Percentiles rank a stretch among this genome's conserved stretches.
phyloP scores from a whole-genome alignment of 768 basidiomycete genomes.

The Strobilomyces dryophilus region DNA sequence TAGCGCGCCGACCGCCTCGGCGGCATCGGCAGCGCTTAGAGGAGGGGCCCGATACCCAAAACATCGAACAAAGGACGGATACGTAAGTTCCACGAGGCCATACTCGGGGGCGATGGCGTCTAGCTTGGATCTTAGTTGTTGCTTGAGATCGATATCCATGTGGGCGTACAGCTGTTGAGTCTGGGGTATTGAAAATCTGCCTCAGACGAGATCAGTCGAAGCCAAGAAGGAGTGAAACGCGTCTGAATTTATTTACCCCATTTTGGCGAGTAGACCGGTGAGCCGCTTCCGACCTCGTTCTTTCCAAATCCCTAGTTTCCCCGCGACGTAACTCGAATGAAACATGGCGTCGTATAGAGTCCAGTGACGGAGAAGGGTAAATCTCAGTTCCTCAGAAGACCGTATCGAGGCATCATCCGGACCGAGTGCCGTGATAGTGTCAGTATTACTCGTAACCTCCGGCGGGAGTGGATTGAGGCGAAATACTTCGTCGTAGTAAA shows the following conservation, averaged over 20 bases:
- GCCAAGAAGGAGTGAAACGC: neutral
- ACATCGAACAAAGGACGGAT: constrained; percentile 90
- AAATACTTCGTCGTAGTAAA: constrained; percentile 89
- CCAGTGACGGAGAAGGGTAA: constrained; percentile 96
- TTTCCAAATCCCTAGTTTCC: constrained; percentile 94
- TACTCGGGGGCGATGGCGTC: constrained; percentile 92
- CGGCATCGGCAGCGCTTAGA: constrained; percentile 87
- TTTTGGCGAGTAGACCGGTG: constrained; percentile 92
- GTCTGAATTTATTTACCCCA: constrained; percentile 66
- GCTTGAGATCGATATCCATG: constrained; percentile 96
- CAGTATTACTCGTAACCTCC: constrained; percentile 32
- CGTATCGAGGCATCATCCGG: constrained; percentile 86
- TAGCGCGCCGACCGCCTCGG: constrained; percentile 84
- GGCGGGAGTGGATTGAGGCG: constrained; percentile 73
- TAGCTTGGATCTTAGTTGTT: constrained; percentile 71
- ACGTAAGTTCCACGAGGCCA: constrained; percentile 88
- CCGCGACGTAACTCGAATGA: constrained; percentile 94
- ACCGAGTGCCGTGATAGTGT: constrained; percentile 49
- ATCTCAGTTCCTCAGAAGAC: constrained; percentile 84
- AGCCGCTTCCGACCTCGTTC: constrained; percentile 87
- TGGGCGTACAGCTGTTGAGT: constrained; percentile 92
- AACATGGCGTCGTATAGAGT: constrained; percentile 97
- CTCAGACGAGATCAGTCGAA: constrained; percentile 14
- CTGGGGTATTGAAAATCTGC: constrained; percentile 88
- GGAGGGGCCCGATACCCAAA: constrained; percentile 88